phyloP scores from a whole-genome alignment of 2,329 filamentous ascomycete species.

The Thyridium curvatum region DNA sequence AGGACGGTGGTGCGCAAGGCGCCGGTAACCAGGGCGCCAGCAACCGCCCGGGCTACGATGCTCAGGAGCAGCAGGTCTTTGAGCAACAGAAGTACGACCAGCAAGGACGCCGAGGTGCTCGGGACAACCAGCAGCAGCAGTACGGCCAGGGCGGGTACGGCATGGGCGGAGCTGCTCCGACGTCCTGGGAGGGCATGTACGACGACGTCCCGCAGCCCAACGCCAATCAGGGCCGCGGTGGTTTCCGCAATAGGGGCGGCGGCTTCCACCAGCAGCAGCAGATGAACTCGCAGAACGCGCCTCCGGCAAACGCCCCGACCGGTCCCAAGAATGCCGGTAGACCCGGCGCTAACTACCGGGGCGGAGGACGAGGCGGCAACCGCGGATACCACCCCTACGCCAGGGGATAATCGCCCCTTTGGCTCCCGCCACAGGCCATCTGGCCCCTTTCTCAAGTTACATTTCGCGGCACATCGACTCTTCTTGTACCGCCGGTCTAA shows the following conservation, averaged over 20 bases:
- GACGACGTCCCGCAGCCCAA: slow-evolving; percentile 87
- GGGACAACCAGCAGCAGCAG: slow-evolving; percentile 14
- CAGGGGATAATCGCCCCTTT: slow-evolving; percentile 12
- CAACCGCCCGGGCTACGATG: slow-evolving; percentile 51
- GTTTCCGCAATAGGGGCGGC: slow-evolving; percentile 22
- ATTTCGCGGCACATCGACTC: not conserved
- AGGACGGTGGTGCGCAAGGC: slow-evolving; percentile 17
- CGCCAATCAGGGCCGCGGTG: slow-evolving; percentile 39
- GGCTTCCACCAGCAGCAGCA: slow-evolving; percentile 23
- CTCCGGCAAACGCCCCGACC: slow-evolving; percentile 81
- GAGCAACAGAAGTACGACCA: slow-evolving; percentile 76
- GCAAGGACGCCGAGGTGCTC: slow-evolving; percentile 2
- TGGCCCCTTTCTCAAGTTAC: not conserved
- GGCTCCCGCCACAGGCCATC: too few relatives aligned
- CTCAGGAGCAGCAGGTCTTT: slow-evolving; percentile 67
- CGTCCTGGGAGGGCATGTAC: slow-evolving; percentile 97
- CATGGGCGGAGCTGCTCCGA: slow-evolving; percentile 52
- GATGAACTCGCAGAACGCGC: slow-evolving; percentile 48
- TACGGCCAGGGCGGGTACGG: slow-evolving; percentile 25
- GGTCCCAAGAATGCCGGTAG: slow-evolving; percentile 93
- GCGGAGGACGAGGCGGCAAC: slow-evolving; percentile 71
- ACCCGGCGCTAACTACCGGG: slow-evolving; percentile 88
- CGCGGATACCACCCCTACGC: slow-evolving; percentile 76
- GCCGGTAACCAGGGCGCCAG: slow-evolving; percentile 20
- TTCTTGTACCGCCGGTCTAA: too few relatives aligned